A percentile compares a stretch with the other conserved stretches of the same genome.
phyloP scores from a whole-genome alignment of 116 monocot species.

The Trichopus zeylanicus region DNA sequence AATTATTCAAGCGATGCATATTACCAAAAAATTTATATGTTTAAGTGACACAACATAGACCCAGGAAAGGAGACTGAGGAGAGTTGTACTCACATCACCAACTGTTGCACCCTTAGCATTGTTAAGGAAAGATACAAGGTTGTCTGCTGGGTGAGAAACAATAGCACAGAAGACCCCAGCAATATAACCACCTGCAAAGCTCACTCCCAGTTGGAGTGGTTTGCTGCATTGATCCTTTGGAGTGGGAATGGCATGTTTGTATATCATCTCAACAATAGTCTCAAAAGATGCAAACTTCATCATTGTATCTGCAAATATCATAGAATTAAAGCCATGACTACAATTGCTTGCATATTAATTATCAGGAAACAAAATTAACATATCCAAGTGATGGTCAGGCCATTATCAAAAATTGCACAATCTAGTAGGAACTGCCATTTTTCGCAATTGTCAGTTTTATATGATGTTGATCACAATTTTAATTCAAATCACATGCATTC shows the following conservation, averaged over 20 bases:
- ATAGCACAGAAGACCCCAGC: conserved; percentile 68
- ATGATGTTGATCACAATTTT: no score
- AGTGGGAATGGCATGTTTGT: conserved; percentile 49
- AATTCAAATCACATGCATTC: no score
- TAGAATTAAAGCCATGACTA: background rate
- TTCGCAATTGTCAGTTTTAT: no score
- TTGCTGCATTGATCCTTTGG: conserved; percentile 68
- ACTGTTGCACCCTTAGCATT: conserved; percentile 13
- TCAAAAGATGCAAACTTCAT: conserved; percentile 82
- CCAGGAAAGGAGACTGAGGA: background rate
- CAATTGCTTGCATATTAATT: no score
- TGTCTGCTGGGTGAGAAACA: conserved; percentile 13
- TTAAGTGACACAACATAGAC: background rate
- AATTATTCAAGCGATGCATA: background rate
- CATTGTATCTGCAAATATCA: conserved; percentile 55
- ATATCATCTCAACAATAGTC: conserved; percentile 57
- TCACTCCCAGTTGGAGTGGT: conserved; percentile 47
- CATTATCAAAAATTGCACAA: no score
- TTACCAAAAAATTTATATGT: background rate
- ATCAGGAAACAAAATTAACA: background rate
- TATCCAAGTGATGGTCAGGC: background rate
- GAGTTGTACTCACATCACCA: conserved; percentile 6
- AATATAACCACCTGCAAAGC: conserved; percentile 64
- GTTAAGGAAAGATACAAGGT: conserved; percentile 9
- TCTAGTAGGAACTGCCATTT: no score